Evolutionary conservation across 257 asterid species (phyloP), one percentile per base, ranked within the genome.

Genomic region (Penstemon newberryi): DNA sequence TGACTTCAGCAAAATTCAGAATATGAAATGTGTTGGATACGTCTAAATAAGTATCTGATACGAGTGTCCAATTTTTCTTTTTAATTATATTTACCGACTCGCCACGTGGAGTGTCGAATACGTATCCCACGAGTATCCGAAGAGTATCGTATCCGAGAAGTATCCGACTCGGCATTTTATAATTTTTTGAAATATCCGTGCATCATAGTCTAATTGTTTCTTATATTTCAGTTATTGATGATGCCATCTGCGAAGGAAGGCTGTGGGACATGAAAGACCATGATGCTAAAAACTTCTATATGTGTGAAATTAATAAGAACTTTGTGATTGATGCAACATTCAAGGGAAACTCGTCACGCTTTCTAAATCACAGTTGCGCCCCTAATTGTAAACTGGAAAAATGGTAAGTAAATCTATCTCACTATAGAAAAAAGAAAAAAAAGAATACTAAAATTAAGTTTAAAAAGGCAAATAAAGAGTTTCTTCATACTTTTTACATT

Each of bases 371-470:
- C 79, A 88, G 98, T 63, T 93, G 98, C 67, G 86, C 86, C 53
- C 97, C 98, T 68, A 93, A 93, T 56, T 93, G 98, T 78, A 81
- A 85, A 77, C 82, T 93, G 68, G 98, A 93, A 70, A 93, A 93
- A 77, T 93, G 98, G 98, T 90, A 52, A 81, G 90, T 81, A 49
- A 66, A 19, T 37, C 69, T 64, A 46, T 79, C 60, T 70, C 63
- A 15, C 56, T 40, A 39, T 43, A 39, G 45, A 50, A 25, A 25
- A 25, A 25, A 25, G 18, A 54, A 19, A 4, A 61, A 42, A 42
- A 10, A 12, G 44, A n/a, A 61, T 7, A 13, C 12, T 57, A 18
- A 50, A 45, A 57, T 12, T 67, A 67, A 40, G 56, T 37, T 50
- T 68, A 37, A 18, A 47, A 47, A 9, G 53, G 5, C 55, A 50